phyloP scores from a whole-genome alignment of 192 early-diverging fungal species.

The Podila epigama region DNA sequence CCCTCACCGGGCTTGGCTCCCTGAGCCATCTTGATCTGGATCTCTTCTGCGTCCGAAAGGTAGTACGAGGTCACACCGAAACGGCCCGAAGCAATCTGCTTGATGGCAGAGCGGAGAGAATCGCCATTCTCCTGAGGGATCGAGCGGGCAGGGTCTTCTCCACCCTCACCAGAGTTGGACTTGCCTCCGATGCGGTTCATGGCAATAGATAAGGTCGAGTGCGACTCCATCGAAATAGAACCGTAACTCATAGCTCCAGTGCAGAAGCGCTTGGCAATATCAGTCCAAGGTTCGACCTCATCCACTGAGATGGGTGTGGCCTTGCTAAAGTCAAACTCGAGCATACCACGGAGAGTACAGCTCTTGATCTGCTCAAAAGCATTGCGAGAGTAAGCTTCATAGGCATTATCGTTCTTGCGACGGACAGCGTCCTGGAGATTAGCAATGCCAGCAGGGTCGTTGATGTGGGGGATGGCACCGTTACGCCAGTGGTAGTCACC shows the following conservation, averaged over 20 bases:
- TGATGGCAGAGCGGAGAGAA: constrained; percentile 92
- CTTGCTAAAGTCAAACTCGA: constrained; percentile 86
- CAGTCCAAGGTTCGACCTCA: constrained; percentile 98
- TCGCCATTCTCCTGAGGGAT: constrained; percentile 73
- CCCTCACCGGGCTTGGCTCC: constrained; percentile 99
- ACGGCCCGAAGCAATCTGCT: constrained; percentile 98
- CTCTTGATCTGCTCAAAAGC: constrained; percentile 83
- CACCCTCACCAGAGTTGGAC: constrained; percentile 98
- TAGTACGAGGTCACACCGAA: constrained; percentile 98
- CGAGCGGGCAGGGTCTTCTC: constrained; percentile 92
- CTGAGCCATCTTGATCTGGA: constrained; percentile 99
- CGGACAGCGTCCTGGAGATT: constrained; percentile 96
- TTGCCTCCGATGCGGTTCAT: constrained; percentile 98
- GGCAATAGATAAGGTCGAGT: constrained; percentile 89
- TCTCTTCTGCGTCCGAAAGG: constrained; percentile 92
- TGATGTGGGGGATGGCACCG: constrained; percentile 92
- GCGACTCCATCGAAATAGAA: constrained; percentile 94
- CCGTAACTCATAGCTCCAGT: constrained; percentile 99
- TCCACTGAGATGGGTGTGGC: constrained; percentile 83
- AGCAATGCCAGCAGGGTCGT: constrained; percentile 87
- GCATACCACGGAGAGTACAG: constrained; percentile 94
- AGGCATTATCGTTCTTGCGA: constrained; percentile 86
- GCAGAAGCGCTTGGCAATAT: constrained; percentile 94
- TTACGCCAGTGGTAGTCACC: constrained; percentile 98
- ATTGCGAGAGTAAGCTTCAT: constrained; percentile 83